Conservation (phyloP, 345 rosid genomes). For the Populus alba region DNA sequence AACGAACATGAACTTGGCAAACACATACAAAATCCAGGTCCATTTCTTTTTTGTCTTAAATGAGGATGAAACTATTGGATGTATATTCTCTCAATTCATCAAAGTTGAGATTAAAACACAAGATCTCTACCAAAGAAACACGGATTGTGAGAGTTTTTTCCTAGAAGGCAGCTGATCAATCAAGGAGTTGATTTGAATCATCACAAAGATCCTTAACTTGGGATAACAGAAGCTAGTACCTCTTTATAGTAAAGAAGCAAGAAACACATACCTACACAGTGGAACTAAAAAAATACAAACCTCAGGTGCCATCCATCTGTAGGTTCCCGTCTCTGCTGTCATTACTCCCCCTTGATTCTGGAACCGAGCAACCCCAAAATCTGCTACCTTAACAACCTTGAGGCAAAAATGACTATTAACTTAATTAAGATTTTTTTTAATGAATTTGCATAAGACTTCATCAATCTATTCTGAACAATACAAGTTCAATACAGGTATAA, state of each 20-base stretch:
- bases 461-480: background rate
- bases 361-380: constrained; percentile 80
- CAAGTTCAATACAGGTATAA: background rate
- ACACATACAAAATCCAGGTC: background rate
- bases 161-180: background rate
- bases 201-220: constrained; percentile 5
- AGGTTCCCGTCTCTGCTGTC: constrained; percentile 85
- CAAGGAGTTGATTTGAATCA: background rate
- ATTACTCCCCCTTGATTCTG: constrained; percentile 62
- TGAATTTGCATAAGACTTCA: background rate
- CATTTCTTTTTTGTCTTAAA: background rate
- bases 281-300: constrained; percentile 31
- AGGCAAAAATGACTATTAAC: constrained; percentile 15
- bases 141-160: background rate
- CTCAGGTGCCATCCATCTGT: constrained; percentile 94
- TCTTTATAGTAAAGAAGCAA: background rate
- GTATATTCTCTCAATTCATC: background rate
- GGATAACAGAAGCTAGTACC: background rate
- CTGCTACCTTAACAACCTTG: constrained; percentile 76
- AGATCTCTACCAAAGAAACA: background rate
- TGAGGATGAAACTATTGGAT: background rate
- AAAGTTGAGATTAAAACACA: background rate
- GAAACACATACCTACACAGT: background rate
- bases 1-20: background rate
- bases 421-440: background rate